These are phyloP conservation scores for Ophiostoma novo-ulmi DNA, from an alignment of 2,329 filamentous ascomycete genomes.

Conservation along the genomic window DNA sequence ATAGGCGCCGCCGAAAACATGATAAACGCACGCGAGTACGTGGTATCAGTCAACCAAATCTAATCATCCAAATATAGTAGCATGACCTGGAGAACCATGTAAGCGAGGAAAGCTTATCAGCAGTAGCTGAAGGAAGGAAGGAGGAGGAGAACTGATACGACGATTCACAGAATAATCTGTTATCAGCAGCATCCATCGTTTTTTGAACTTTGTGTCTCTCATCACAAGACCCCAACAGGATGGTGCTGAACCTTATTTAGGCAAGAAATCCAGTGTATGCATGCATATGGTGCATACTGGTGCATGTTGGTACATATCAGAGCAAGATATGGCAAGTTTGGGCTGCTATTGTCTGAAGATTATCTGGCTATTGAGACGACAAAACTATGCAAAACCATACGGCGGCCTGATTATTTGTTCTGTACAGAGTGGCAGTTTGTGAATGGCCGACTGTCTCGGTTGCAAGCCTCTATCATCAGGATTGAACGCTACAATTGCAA, in stretches of 20 bases:
- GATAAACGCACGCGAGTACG: conserved; percentile 1
- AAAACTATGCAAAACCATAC: too few relatives aligned
- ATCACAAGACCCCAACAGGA: not conserved
- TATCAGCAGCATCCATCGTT: not conserved
- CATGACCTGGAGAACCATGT: not conserved
- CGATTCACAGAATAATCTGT: not conserved
- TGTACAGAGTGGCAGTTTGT: not conserved
- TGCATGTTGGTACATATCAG: not conserved
- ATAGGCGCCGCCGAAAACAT: not conserved
- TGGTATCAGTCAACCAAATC: not conserved
- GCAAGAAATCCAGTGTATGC: not conserved
- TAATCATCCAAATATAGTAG: not conserved
- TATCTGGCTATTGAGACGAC: not conserved
- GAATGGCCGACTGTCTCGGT: not conserved
- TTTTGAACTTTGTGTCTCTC: not conserved
- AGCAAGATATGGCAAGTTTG: not conserved
- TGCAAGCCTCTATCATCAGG: not conserved
- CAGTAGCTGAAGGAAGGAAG: not conserved
- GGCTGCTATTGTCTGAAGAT: not conserved
- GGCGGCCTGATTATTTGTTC: too few relatives aligned
- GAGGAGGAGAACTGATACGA: not conserved
- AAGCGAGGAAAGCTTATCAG: conserved; percentile 2
- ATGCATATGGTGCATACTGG: not conserved
- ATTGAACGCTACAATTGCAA: not conserved
- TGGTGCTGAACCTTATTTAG: not conserved